phyloP scores from a whole-genome alignment of 106 monocot genomes.

The Narthecium ossifragum region DNA sequence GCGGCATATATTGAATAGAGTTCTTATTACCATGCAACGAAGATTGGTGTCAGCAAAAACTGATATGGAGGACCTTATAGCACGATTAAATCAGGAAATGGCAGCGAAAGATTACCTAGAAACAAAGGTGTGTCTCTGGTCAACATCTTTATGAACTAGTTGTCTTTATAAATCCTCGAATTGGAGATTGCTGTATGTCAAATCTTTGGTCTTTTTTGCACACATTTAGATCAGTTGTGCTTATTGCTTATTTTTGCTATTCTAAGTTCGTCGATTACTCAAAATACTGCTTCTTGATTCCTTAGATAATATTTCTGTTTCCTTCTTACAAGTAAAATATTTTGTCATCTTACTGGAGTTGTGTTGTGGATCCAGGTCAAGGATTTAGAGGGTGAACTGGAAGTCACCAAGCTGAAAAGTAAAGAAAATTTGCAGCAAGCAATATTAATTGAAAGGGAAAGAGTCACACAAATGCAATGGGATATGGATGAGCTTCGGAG shows the following conservation, averaged over 20 bases:
- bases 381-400: conserved; percentile 88
- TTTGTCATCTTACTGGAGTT: not conserved
- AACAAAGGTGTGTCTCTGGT: conserved; percentile 50
- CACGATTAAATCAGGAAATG: conserved; percentile 85
- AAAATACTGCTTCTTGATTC: too few species aligned
- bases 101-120: conserved; percentile 81
- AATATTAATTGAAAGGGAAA: conserved; percentile 81
- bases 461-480: conserved; percentile 92
- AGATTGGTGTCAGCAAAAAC: conserved; percentile 68
- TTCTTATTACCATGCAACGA: conserved; percentile 64
- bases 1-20: conserved; percentile 58
- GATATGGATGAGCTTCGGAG: conserved; percentile 85
- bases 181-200: too few species aligned
- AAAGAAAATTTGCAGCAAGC: conserved; percentile 89
- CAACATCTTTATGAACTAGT: not conserved
- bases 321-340: too few species aligned
- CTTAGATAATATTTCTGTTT: too few species aligned
- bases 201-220: too few species aligned
- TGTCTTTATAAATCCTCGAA: not conserved
- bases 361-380: conserved; percentile 51
- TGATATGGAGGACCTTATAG: conserved; percentile 94
- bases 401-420: conserved; percentile 66
- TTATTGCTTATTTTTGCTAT: not conserved
- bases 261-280: too few species aligned
- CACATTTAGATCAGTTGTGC: not conserved